Percentiles rank a stretch among this genome's conserved stretches.
Evolutionary conservation across 805 yeast genomes (phyloP).

Genomic region (Starmerella vaccinii): DNA sequence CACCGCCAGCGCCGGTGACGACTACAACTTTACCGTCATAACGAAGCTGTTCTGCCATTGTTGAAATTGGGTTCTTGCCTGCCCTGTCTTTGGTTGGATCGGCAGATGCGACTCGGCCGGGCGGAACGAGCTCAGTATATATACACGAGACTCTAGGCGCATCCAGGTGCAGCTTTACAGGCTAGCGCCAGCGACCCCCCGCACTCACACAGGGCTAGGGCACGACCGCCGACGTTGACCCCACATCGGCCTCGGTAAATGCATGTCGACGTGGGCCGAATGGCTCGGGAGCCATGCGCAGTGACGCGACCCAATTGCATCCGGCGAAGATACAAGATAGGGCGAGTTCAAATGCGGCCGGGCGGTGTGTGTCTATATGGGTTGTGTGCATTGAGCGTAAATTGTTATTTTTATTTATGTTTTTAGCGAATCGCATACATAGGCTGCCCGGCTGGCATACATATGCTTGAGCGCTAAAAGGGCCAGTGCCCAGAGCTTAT

Average conservation of each 20-base stretch:
- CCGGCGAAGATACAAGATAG: no score
- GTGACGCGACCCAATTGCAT: no score
- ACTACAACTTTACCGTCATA: conserved; percentile 82
- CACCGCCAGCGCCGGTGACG: conserved; percentile 97
- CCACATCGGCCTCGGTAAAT: conserved; percentile 9
- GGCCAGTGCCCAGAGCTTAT: no score
- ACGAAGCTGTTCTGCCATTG: conserved; percentile 29
- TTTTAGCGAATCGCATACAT: no score
- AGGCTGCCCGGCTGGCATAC: no score
- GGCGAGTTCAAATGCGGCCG: no score
- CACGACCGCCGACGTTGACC: background rate
- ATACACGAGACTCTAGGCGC: conserved; percentile 2
- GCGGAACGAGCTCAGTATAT: background rate
- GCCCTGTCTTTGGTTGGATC: background rate
- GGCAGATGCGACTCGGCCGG: background rate
- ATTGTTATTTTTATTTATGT: no score
- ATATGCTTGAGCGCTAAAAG: no score
- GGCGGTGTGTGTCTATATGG: no score
- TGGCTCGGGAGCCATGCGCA: background rate
- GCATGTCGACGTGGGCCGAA: background rate
- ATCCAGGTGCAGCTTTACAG: conserved; percentile 3
- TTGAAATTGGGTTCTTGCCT: background rate
- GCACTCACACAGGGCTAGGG: conserved; percentile 3
- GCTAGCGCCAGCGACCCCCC: background rate
- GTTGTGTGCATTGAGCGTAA: no score